Evolutionary conservation across 495 filamentous ascomycete genomes (phyloP).

Genomic region (Echria macrotheca): DNA sequence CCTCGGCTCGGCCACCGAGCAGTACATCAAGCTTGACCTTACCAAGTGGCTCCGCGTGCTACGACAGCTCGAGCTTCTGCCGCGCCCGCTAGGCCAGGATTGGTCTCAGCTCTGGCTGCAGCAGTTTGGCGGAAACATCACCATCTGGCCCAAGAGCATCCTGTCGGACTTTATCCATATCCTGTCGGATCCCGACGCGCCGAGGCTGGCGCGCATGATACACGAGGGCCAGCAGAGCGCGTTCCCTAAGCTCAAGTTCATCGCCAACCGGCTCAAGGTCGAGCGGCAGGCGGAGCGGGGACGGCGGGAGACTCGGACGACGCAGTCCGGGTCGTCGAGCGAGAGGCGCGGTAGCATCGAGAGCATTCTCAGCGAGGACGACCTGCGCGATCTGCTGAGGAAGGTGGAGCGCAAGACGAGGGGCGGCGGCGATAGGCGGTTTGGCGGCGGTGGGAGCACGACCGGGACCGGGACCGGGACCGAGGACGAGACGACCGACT

Average conservation of each 20-base stretch:
- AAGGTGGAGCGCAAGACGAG: not conserved
- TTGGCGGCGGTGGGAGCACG: too few relatives aligned
- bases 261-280: constrained; percentile 76
- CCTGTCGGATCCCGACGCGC: constrained; percentile 69
- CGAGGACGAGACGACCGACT: constrained; percentile 20
- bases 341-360: constrained; percentile 24
- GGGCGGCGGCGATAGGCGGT: not conserved
- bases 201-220: constrained; percentile 79
- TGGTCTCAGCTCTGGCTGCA: constrained; percentile 96
- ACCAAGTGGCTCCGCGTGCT: constrained; percentile 96
- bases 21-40: constrained; percentile 90
- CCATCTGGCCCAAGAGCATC: constrained; percentile 81
- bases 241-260: constrained; percentile 86
- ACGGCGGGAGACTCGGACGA: constrained; percentile 51
- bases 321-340: too few relatives aligned
- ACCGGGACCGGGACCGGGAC: constrained; percentile 6
- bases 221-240: constrained; percentile 77
- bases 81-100: constrained; percentile 87
- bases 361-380: constrained; percentile 25
- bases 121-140: constrained; percentile 88
- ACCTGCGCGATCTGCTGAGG: constrained; percentile 18
- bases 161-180: constrained; percentile 79
- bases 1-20: constrained; percentile 83
- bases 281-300: constrained; percentile 76
- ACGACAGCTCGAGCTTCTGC: constrained; percentile 84